A percentile compares a stretch with the other conserved stretches of the same genome.
These are phyloP conservation scores for Globisporangium okanoganense DNA, from an alignment of 352 stramenopile species.

Conservation along the genomic window DNA sequence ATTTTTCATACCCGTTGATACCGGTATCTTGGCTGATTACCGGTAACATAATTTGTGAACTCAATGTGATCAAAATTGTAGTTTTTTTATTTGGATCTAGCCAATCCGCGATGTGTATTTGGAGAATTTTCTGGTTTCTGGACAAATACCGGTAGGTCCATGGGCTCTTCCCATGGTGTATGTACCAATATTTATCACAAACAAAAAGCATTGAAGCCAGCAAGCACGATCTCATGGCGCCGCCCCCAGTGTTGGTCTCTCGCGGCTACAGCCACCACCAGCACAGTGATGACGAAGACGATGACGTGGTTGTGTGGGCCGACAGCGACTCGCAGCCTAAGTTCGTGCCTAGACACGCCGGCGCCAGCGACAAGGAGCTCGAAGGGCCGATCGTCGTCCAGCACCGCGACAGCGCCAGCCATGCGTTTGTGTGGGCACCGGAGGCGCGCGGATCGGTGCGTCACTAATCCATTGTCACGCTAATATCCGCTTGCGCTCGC, in stretches of 20 bases:
- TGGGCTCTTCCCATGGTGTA: no score
- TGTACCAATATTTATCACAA: no score
- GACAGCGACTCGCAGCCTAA: conserved; percentile 4
- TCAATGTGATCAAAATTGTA: no score
- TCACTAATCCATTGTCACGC: background rate
- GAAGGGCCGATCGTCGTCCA: background rate
- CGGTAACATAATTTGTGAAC: no score
- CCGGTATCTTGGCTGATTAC: no score
- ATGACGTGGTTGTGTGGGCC: background rate
- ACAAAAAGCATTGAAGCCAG: no score
- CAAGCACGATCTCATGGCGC: background rate
- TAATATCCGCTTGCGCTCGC: background rate
- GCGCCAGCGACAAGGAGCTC: conserved; percentile 10
- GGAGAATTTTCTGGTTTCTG: no score
- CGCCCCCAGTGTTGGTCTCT: background rate
- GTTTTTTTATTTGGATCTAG: background rate
- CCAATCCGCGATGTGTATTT: no score
- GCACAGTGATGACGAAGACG: background rate
- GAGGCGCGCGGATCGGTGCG: conserved; percentile 2
- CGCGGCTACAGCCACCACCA: background rate
- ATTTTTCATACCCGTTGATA: no score
- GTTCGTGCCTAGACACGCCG: conserved; percentile 2
- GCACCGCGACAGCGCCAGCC: conserved; percentile 11
- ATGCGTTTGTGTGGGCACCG: conserved; percentile 6
- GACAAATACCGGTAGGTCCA: no score